Base-by-base conservation (phyloP, 768 basidiomycete species). In the Russula vinacea region DNA sequence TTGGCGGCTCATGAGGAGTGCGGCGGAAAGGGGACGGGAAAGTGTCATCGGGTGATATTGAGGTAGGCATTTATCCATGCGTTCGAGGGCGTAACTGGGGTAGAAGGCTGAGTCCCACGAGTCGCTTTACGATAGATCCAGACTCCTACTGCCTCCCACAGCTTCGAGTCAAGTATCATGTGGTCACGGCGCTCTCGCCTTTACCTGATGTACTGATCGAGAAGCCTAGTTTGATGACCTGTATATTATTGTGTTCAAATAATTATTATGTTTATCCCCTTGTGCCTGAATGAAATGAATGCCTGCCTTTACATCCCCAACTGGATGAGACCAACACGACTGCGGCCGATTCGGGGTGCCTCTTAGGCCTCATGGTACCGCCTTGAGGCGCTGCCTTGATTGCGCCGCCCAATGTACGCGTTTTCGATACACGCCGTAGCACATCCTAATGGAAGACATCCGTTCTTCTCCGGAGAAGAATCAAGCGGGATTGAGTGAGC, bases 191-290 rank as follows among this genome's bases (percentile, higher is more conserved):
- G 54, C 42, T 52, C n/a, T 47, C 35, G 52, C n/a, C 35, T 22
- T 49, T 47, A 37, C 17, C 45, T 56, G 44, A 47, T 62, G 61
- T 45, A 62, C 32, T 49, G 54, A 56, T 62, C 26, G 29, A 37
- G 55, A 56, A 62, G 61, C 54, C 10, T 32, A 24, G 8, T 11
- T 35, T 16, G 33, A 50, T 16, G 7, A 7, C 49, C 3, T 50
- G 24, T 50, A 3, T 26, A 3, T 26, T n/a, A 6, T 13, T 29
- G 22, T 33, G 33, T 53, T 17, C 32, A 16, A 45, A 35, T 24
- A 26, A 16, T 7, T 26, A 53, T 40, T 26, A 16, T 26, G 0
- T 37, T 17, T 22, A 33, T 8, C 6, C 58, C 58, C 58, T 59
- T 22, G 58, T 39, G 9, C 58, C 58, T 50, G 44, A 45, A 58